These are phyloP conservation scores for Pochonia chlamydosporia DNA, from an alignment of 2,329 filamentous ascomycete genomes.

Conservation along the genomic window DNA sequence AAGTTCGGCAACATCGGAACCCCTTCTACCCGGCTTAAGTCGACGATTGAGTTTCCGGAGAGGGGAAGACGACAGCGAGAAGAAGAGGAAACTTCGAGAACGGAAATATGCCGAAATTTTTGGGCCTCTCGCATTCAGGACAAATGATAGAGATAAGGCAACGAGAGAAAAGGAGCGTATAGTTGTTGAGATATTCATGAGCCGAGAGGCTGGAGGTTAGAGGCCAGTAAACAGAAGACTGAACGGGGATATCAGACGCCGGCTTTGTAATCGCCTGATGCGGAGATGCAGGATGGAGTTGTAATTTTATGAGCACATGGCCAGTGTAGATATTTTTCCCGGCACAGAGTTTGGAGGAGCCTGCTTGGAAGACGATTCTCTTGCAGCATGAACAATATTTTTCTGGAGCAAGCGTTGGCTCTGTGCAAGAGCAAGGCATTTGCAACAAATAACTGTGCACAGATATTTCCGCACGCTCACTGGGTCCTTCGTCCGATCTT, in stretches of 20 bases:
- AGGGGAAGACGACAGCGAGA: slow-evolving; percentile 20
- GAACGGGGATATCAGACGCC: neutral
- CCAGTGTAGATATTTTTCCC: neutral
- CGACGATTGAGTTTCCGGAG: slow-evolving; percentile 43
- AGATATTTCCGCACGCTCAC: too few relatives aligned
- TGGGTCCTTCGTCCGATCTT: too few relatives aligned
- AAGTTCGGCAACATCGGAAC: slow-evolving; percentile 29
- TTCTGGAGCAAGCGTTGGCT: too few relatives aligned
- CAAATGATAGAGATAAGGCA: slow-evolving; percentile 48
- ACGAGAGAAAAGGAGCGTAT: slow-evolving; percentile 59
- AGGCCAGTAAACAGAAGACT: slow-evolving; percentile 9
- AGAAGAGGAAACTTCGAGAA: slow-evolving; percentile 52
- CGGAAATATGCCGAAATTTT: slow-evolving; percentile 61
- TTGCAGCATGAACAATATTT: too few relatives aligned
- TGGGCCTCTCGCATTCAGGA: slow-evolving; percentile 55
- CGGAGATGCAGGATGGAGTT: neutral
- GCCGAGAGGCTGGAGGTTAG: slow-evolving; percentile 27
- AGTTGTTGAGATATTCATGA: slow-evolving; percentile 63
- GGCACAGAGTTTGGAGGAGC: too few relatives aligned
- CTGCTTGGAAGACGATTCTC: too few relatives aligned
- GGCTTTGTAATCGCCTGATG: neutral
- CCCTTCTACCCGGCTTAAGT: slow-evolving; percentile 24
- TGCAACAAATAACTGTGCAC: too few relatives aligned
- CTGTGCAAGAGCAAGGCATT: too few relatives aligned
- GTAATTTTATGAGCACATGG: neutral